Evolutionary conservation across 2,329 filamentous ascomycete genomes (phyloP).

Genomic region (Nemania diffusa): DNA sequence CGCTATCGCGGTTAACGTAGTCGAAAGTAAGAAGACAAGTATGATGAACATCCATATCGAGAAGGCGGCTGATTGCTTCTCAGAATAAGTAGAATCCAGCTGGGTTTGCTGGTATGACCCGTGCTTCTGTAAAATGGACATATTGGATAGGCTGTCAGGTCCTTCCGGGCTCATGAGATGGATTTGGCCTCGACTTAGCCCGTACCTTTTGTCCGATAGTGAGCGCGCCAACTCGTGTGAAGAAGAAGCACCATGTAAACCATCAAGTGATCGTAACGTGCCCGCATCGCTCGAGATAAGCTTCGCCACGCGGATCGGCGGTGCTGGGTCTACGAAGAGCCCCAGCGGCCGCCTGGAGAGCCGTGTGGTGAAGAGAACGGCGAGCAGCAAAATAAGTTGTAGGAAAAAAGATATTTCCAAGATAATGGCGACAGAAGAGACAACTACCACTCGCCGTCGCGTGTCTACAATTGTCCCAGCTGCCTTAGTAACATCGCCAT

Average conservation of each 20-base stretch:
- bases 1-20: constrained; percentile 11
- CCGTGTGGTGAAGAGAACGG: constrained; percentile 29
- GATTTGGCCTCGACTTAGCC: constrained; percentile 11
- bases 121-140: background rate
- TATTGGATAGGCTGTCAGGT: background rate
- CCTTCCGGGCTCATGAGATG: background rate
- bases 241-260: constrained; percentile 5
- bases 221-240: constrained; percentile 1
- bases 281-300: constrained; percentile 28
- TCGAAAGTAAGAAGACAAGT: constrained; percentile 10
- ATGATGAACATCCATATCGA: constrained; percentile 13
- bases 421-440: constrained; percentile 31
- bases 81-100: background rate
- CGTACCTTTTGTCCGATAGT: constrained; percentile 15
- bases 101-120: background rate
- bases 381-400: constrained; percentile 24
- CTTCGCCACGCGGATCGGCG: constrained; percentile 31
- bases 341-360: constrained; percentile 32
- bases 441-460: constrained; percentile 32
- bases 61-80: constrained; percentile 8
- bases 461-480: constrained; percentile 4
- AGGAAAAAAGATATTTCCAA: constrained; percentile 29
- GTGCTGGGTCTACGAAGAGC: constrained; percentile 30
- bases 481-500: constrained; percentile 1
- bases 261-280: constrained; percentile 21